phyloP scores from a whole-genome alignment of 2,329 filamentous ascomycete species.

The Aspergillus fumigatiaffinis region DNA sequence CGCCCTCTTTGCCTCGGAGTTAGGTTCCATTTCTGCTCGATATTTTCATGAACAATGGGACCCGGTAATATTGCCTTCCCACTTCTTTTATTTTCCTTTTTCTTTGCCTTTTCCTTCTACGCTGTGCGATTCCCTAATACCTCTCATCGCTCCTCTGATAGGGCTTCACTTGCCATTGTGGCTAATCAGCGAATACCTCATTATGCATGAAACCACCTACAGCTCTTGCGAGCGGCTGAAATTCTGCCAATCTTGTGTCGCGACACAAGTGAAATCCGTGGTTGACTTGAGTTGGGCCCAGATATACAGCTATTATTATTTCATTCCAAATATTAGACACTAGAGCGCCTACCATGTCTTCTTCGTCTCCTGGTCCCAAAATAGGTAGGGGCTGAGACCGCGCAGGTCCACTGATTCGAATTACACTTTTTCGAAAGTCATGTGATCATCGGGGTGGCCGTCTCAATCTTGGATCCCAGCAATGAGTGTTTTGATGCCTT shows the following conservation, averaged over 20 bases:
- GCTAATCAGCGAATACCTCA: conserved; percentile 1
- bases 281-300: background rate
- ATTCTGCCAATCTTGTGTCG: background rate
- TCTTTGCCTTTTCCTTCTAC: background rate
- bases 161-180: background rate
- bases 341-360: background rate
- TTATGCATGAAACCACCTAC: background rate
- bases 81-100: background rate
- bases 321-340: background rate
- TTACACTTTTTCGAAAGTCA: background rate
- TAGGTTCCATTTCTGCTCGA: background rate
- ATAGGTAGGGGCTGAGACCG: background rate
- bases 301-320: background rate
- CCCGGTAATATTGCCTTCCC: no score
- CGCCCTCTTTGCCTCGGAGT: background rate
- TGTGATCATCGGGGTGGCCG: background rate
- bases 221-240: background rate
- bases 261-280: background rate
- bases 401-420: background rate
- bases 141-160: background rate
- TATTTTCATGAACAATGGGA: background rate
- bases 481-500: conserved; percentile 53
- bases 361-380: background rate
- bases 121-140: background rate
- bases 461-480: conserved; percentile 30